phyloP scores from a whole-genome alignment of 2,329 filamentous ascomycete species.

The Exserohilum rostratum region DNA sequence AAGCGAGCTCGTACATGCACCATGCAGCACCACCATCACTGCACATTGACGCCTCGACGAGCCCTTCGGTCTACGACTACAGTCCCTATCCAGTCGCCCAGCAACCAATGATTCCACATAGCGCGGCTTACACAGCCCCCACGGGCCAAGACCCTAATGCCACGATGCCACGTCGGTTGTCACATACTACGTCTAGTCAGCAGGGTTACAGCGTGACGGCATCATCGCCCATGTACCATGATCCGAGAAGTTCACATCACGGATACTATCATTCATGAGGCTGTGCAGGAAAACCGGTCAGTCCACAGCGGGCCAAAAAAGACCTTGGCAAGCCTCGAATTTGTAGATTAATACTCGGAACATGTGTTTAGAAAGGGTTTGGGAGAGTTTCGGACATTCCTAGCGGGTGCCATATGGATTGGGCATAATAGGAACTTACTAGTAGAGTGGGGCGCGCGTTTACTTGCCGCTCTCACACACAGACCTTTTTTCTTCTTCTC shows the following conservation, averaged over 20 bases:
- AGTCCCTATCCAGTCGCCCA: constrained; percentile 21
- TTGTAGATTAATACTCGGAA: no score
- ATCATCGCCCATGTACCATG: constrained; percentile 21
- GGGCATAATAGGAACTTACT: no score
- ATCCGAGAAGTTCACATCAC: constrained; percentile 26
- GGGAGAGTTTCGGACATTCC: no score
- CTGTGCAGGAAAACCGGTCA: constrained; percentile 18
- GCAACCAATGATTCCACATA: constrained; percentile 21
- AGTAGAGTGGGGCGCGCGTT: no score
- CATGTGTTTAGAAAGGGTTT: no score
- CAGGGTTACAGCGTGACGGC: constrained; percentile 12
- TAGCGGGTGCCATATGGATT: no score
- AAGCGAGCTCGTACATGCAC: constrained; percentile 24
- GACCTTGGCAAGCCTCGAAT: no score
- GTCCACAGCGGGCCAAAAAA: constrained; percentile 7
- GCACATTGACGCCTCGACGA: constrained; percentile 19
- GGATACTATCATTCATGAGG: constrained; percentile 28
- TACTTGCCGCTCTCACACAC: no score
- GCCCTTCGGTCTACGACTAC: constrained; percentile 16
- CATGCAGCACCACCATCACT: constrained; percentile 19
- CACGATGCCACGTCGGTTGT: constrained; percentile 9
- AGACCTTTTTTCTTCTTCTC: no score
- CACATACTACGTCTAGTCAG: constrained; percentile 17
- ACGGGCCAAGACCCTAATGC: constrained; percentile 17
- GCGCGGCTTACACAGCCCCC: constrained; percentile 22